Evolutionary conservation across 257 asterid species (phyloP), one percentile per base, ranked within the genome.

Genomic region (Solanum gandarillasii): DNA sequence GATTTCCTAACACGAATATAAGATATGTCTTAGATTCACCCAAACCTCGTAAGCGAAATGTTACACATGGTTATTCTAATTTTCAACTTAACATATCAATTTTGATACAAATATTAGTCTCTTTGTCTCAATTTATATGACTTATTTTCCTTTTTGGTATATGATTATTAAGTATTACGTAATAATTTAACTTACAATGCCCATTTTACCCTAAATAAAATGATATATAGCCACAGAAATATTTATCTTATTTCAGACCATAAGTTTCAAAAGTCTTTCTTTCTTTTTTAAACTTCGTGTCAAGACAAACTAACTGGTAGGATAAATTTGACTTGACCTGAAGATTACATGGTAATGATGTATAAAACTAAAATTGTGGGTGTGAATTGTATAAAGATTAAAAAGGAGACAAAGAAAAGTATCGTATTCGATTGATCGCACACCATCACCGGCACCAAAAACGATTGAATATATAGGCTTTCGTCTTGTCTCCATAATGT

Each of bases 401-500:
- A 58, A 86, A 89, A 29, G 72, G 35, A 70, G 14, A 74, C 34
- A 55, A 72, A 91, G 89, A 13, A 55, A 86, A 84, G 92, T 90
- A 88, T 89, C 87, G 62, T 73, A 88, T 91, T 87, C 81, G 35
- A 60, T 68, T 52, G 12, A 35, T 9, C 71, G 48, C 82, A 21
- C 43, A 9, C 4, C 43, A 9, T 2, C 25, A 71, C 78, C 78
- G 78, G 41, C 78, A 73, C 39, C 7, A 32, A 34, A 67, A 84
- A 29, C 46, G 36, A 65, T 75, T 84, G 68, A 48, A 70, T 84
- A 23, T 86, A 83, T 21, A 32, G 67, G 16, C 43, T 75, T 9
- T 87, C 20, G 92, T 55, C 87, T 90, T 87, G 92, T 91, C 93
- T 68, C 90, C 89, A 52, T 86, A 74, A 81, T 89, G 82, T 87